Evolutionary conservation across 345 rosid genomes (phyloP).

Genomic region (Melaleuca quinquenervia): DNA sequence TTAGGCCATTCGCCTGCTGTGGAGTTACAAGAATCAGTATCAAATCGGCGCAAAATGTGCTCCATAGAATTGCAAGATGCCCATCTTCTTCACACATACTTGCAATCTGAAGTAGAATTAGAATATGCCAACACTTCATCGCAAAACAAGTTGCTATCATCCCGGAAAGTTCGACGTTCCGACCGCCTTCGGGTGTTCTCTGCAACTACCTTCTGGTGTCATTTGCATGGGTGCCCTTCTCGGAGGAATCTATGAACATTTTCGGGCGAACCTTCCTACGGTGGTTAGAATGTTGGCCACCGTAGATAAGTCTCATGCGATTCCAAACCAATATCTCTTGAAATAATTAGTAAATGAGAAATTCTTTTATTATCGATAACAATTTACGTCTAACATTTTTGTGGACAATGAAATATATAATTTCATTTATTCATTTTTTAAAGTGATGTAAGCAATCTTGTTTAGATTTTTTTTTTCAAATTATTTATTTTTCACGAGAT

Average conservation of each 20-base stretch:
- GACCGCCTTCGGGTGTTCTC: background rate
- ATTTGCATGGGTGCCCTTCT: background rate
- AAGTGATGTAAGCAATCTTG: no score
- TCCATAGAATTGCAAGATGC: background rate
- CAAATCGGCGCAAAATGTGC: background rate
- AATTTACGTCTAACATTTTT: no score
- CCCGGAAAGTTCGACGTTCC: background rate
- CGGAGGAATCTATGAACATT: background rate
- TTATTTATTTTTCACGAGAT: background rate
- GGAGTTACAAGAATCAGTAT: background rate
- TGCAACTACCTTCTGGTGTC: background rate
- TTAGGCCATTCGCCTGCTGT: background rate
- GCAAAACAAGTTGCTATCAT: background rate
- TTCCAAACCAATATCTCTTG: background rate
- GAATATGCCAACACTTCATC: background rate
- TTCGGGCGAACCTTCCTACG: background rate
- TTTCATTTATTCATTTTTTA: no score
- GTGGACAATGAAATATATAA: no score
- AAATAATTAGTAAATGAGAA: no score
- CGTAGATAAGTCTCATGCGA: background rate
- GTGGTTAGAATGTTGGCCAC: background rate
- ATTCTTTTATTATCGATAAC: no score
- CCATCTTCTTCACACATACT: background rate
- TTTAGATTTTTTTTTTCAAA: no score
- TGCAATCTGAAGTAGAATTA: background rate